Evolutionary conservation across 2,329 filamentous ascomycete genomes (phyloP).

Genomic region (Lachnellula cervina): DNA sequence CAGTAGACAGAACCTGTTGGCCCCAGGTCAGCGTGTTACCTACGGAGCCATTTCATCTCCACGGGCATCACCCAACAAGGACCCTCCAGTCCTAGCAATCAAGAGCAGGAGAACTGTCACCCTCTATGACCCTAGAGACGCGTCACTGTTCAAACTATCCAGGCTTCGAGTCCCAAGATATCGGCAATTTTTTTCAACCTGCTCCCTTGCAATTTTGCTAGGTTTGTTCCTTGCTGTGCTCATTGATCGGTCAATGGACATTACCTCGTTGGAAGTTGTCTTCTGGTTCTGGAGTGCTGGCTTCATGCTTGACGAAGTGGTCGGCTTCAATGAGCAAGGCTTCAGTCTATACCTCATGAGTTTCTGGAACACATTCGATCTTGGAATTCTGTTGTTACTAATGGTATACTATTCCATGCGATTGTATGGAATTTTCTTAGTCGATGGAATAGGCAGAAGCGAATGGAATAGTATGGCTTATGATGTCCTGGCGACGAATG

Average conservation of each 20-base stretch:
- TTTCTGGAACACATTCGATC: conserved; percentile 94
- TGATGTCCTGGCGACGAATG: conserved; percentile 88
- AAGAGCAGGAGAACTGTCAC: conserved; percentile 59
- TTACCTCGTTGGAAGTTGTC: conserved; percentile 77
- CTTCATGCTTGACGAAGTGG: conserved; percentile 93
- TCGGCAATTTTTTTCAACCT: conserved; percentile 81
- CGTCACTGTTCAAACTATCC: conserved; percentile 87
- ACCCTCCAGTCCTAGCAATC: conserved; percentile 10
- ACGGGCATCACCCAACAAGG: conserved; percentile 24
- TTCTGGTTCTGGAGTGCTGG: conserved; percentile 99
- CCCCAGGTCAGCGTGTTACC: conserved; percentile 18
- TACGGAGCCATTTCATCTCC: conserved; percentile 36
- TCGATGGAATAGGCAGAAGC: conserved; percentile 57
- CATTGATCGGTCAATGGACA: conserved; percentile 66
- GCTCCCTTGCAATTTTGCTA: conserved; percentile 81
- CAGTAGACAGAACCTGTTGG: conserved; percentile 21
- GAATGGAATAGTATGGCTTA: conserved; percentile 81
- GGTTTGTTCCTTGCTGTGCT: conserved; percentile 82
- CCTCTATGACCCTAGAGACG: conserved; percentile 84
- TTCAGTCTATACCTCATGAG: conserved; percentile 97
- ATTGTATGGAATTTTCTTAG: conserved; percentile 79
- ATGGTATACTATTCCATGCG: conserved; percentile 87
- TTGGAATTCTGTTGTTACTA: conserved; percentile 81
- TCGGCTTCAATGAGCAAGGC: conserved; percentile 94
- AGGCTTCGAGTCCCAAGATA: conserved; percentile 87